Conservation (phyloP, 495 filamentous ascomycete species). For the Lindgomyces ingoldianus region DNA sequence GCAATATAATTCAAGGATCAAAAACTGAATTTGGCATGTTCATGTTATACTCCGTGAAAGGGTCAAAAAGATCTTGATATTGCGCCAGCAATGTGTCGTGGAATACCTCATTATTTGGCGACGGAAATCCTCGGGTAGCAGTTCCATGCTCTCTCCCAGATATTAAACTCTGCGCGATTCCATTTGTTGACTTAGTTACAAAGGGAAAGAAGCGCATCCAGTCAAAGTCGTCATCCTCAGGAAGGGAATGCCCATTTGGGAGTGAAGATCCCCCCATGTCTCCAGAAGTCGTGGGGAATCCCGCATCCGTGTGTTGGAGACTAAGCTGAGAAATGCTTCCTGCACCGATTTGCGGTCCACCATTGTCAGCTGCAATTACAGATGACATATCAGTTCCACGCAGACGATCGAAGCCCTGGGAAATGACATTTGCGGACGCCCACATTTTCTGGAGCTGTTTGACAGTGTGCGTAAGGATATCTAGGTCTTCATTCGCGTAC, state of each 20-base stretch:
- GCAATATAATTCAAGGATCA: neutral
- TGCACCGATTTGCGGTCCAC: too few relatives aligned
- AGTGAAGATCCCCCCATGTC: too few relatives aligned
- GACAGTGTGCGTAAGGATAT: neutral
- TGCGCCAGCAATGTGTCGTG: constrained; percentile 1
- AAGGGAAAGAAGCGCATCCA: constrained; percentile 9
- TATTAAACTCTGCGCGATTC: constrained; percentile 3
- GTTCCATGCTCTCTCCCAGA: neutral
- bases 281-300: too few relatives aligned
- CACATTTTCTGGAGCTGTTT: constrained; percentile 8
- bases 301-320: too few relatives aligned
- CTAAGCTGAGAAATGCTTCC: too few relatives aligned
- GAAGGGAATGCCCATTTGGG: neutral
- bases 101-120: constrained; percentile 3
- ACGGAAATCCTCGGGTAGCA: neutral
- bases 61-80: constrained; percentile 10
- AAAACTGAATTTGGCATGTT: neutral
- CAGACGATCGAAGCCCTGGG: constrained; percentile 4
- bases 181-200: constrained; percentile 6
- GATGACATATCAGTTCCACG: neutral
- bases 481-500: constrained; percentile 3
- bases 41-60: neutral
- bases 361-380: too few relatives aligned
- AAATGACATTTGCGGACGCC: constrained; percentile 7
- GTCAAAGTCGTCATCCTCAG: neutral